These are phyloP conservation scores for Pythium brachiatum DNA, from an alignment of 352 stramenopile genomes.

Conservation along the genomic window DNA sequence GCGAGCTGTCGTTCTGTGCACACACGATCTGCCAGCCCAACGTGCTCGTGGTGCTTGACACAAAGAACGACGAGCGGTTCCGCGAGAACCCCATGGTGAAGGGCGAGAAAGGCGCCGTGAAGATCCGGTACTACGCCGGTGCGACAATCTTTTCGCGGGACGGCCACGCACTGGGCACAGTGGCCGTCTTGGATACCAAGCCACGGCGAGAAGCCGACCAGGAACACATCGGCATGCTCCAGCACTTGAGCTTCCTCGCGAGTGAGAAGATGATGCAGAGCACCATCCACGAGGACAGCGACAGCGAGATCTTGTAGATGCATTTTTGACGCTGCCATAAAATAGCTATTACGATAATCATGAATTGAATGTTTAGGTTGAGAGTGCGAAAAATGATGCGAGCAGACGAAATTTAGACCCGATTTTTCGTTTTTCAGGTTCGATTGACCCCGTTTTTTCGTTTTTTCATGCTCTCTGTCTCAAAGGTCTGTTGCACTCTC, in stretches of 20 bases:
- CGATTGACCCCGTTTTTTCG: background rate
- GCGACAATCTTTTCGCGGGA: constrained; percentile 81
- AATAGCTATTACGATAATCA: constrained; percentile 18
- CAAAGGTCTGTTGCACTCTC: background rate
- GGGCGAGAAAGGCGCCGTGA: constrained; percentile 76
- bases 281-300: constrained; percentile 71
- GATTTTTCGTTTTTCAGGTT: constrained; percentile 7
- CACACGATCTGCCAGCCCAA: constrained; percentile 83
- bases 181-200: constrained; percentile 85
- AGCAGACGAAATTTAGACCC: constrained; percentile 1
- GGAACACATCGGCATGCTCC: constrained; percentile 86
- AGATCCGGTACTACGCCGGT: constrained; percentile 86
- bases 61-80: constrained; percentile 83
- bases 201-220: constrained; percentile 73
- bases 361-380: constrained; percentile 11
- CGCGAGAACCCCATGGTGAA: constrained; percentile 88
- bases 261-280: constrained; percentile 89
- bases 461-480: constrained; percentile 7
- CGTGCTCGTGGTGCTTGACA: constrained; percentile 82
- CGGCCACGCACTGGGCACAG: constrained; percentile 73
- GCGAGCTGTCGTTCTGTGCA: constrained; percentile 82
- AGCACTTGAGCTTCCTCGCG: constrained; percentile 83
- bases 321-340: background rate
- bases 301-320: constrained; percentile 69
- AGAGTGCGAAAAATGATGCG: constrained; percentile 1